phyloP scores from a whole-genome alignment of 805 yeast genomes.

The Teunomyces gatunensis region DNA sequence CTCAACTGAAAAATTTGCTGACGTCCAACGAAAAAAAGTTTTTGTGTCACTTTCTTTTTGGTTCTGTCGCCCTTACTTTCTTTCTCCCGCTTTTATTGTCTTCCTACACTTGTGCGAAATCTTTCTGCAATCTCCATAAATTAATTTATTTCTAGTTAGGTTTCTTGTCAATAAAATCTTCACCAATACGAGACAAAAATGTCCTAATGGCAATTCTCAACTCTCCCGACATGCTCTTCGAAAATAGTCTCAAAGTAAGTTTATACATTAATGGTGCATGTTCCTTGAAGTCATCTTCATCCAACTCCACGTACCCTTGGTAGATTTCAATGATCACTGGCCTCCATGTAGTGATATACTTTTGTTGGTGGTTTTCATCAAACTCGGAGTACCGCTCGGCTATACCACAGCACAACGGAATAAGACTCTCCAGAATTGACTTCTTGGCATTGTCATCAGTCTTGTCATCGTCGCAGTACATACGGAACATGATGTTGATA shows the following conservation, averaged over 20 bases:
- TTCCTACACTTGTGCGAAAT: not conserved
- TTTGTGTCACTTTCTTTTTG: constrained; percentile 7
- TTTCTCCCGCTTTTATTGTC: not conserved
- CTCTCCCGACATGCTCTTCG: constrained; percentile 59
- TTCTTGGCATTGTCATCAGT: constrained; percentile 43
- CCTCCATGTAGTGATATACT: constrained; percentile 81
- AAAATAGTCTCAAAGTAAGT: constrained; percentile 56
- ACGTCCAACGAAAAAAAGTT: constrained; percentile 8
- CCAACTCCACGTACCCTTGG: constrained; percentile 77
- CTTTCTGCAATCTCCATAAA: not conserved
- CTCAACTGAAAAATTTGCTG: constrained; percentile 11
- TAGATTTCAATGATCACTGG: constrained; percentile 89
- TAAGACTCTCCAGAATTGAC: constrained; percentile 50
- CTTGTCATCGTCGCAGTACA: constrained; percentile 67
- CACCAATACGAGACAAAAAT: constrained; percentile 55
- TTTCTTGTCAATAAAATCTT: constrained; percentile 24
- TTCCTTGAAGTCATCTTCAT: constrained; percentile 63
- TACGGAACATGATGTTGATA: constrained; percentile 72
- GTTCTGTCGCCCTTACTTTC: constrained; percentile 1
- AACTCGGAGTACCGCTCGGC: constrained; percentile 66
- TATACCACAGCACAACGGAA: constrained; percentile 71
- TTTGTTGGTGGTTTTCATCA: constrained; percentile 74
- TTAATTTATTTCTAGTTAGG: constrained; percentile 3
- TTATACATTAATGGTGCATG: constrained; percentile 62
- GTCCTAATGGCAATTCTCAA: constrained; percentile 58